Evolutionary conservation across 805 yeast genomes (phyloP), one percentile per base, ranked within the genome.

Genomic region (Pichia thaimueangensis): DNA sequence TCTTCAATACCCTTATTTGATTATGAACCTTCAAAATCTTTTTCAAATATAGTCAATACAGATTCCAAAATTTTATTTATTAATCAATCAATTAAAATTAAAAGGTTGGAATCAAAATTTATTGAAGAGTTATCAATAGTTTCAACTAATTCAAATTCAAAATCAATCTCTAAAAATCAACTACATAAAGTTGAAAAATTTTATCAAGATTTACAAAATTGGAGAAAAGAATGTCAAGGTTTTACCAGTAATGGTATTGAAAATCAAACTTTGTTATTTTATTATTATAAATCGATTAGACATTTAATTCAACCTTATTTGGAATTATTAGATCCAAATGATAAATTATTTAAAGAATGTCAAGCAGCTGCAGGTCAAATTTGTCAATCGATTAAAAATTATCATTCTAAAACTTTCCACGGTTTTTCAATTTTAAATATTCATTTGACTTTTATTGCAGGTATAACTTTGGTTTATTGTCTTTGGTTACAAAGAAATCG

Each of bases 281-380:
- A 78, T 48, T 80, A 80, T 52, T 76, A 76, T 52, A 64, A 81
- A 32, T 70, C 83, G 1, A 78, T 80, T 6, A 62, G 86, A 46
- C 59, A 76, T 37, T 58, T 80, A 46, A 70, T 80, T 41, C 85
- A 79, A 53, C 86, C 86, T 10, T 80, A 75, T 55, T 54, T 80
- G 44, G 85, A 78, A 52, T 58, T 77, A 6, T 58, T 80, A 51
- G 76, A 75, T 45, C 84, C 85, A 5, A 75, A 73, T 52, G 80
- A 77, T 55, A 65, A 74, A 36, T 59, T 80, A 24, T 78, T 80
- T 55, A 67, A 71, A 40, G 83, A 79, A 57, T 80, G 86, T 56
- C 85, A 79, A 54, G 80, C 81, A 2, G 84, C 83, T 20, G 83
- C 85, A 1, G 86, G 85, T 22, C 82, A 78, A 55, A 74, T 80